Conservation (phyloP, 441 rosid genomes). For the Sinapis alba region DNA sequence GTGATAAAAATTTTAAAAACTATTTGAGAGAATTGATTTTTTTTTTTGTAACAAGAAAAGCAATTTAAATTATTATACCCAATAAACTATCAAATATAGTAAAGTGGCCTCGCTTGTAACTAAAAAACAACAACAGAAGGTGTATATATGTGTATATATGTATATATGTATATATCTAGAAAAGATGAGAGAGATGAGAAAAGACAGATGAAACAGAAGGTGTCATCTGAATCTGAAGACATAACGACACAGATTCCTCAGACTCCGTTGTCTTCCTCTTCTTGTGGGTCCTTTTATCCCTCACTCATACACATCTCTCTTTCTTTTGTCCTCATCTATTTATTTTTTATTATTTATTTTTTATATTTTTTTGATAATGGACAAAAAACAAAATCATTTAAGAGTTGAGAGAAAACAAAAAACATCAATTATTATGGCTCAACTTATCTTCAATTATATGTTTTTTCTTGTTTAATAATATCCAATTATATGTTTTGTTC, state of each 20-base stretch:
- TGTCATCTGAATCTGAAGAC: conserved; percentile 43
- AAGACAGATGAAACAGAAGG: conserved; percentile 33
- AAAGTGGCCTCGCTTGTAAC: no score
- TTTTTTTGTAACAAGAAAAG: no score
- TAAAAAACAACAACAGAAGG: no score
- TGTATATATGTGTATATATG: no score
- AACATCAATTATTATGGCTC: conserved; percentile 29
- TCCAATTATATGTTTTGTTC: not conserved
- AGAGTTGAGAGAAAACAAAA: conserved; percentile 21
- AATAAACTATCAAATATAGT: no score
- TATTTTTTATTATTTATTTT: not conserved
- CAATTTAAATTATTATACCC: no score
- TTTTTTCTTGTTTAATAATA: not conserved
- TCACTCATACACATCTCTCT: conserved; percentile 24
- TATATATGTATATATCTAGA: no score
- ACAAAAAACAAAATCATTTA: conserved; percentile 31
- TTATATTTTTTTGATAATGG: not conserved
- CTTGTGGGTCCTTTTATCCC: conserved; percentile 18
- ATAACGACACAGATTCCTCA: conserved; percentile 47
- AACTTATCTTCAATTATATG: conserved; percentile 11
- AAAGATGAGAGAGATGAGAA: not conserved
- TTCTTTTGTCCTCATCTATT: conserved; percentile 20
- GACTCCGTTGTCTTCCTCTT: conserved; percentile 40
- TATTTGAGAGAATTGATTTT: no score
- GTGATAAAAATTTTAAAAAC: no score